Evolutionary conservation across 805 yeast genomes (phyloP).

Genomic region (Metschnikowia peoriensis): DNA sequence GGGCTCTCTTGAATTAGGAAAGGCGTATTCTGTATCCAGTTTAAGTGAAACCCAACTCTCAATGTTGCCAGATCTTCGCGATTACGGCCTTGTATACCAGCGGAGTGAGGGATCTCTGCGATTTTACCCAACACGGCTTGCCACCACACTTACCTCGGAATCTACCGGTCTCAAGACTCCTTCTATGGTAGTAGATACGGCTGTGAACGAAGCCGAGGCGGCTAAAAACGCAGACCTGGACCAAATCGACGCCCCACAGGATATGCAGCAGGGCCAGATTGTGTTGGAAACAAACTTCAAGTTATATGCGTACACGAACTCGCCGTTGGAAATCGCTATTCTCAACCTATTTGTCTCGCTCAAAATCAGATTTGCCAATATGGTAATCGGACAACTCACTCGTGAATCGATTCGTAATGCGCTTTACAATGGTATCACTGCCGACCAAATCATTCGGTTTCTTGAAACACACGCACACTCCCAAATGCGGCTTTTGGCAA

Average conservation of each 20-base stretch:
- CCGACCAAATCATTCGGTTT: constrained; percentile 90
- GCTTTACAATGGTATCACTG: constrained; percentile 81
- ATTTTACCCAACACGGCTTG: constrained; percentile 88
- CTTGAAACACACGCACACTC: constrained; percentile 91
- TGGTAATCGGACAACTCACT: constrained; percentile 91
- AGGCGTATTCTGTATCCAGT: constrained; percentile 70
- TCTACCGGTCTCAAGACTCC: constrained; percentile 69
- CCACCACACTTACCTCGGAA: constrained; percentile 87
- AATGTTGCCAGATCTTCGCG: constrained; percentile 86
- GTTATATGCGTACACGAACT: constrained; percentile 86
- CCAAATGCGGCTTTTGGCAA: constrained; percentile 76
- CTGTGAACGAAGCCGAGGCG: constrained; percentile 37
- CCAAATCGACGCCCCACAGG: constrained; percentile 16
- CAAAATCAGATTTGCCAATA: constrained; percentile 79
- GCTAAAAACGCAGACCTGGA: constrained; percentile 5
- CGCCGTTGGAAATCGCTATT: constrained; percentile 93
- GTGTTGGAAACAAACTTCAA: constrained; percentile 93
- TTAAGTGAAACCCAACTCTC: constrained; percentile 77
- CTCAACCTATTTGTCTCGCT: constrained; percentile 84
- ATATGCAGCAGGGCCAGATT: constrained; percentile 56
- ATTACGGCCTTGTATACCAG: constrained; percentile 85
- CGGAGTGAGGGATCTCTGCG: constrained; percentile 51
- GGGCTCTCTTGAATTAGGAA: constrained; percentile 89
- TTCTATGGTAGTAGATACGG: constrained; percentile 71
- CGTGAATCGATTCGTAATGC: constrained; percentile 90